These are phyloP conservation scores for Thecaphora frezii DNA, from an alignment of 1,284 basidiomycete genomes.

Conservation along the genomic window DNA sequence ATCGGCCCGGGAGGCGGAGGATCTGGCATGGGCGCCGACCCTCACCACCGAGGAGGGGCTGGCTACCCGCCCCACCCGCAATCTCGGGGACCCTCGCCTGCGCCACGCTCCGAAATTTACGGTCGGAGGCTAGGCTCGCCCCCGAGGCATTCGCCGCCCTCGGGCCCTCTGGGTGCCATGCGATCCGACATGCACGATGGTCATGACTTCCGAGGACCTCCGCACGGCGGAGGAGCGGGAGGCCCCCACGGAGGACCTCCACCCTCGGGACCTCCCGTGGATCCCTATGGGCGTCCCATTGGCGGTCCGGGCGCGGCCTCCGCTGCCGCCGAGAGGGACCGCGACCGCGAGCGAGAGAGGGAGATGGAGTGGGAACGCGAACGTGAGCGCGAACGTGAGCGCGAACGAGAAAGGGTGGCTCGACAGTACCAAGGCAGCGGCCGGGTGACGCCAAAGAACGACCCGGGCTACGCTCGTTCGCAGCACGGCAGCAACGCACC, in stretches of 20 bases:
- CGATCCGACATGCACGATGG: constrained; percentile 22
- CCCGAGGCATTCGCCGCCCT: constrained; percentile 28
- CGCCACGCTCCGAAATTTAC: constrained; percentile 24
- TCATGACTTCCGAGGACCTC: constrained; percentile 25
- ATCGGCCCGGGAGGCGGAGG: constrained; percentile 4
- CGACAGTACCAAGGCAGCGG: constrained; percentile 29
- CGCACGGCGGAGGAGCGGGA: no score
- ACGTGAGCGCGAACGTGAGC: constrained; percentile 37
- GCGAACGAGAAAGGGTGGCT: constrained; percentile 27
- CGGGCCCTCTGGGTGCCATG: constrained; percentile 16
- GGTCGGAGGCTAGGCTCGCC: constrained; percentile 31
- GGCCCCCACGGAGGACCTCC: no score
- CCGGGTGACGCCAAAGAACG: constrained; percentile 37
- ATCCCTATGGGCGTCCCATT: constrained; percentile 32
- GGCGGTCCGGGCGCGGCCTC: constrained; percentile 22
- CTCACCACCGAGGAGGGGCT: background rate
- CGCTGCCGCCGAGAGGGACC: constrained; percentile 29
- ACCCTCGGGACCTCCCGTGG: constrained; percentile 12
- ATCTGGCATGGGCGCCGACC: no score
- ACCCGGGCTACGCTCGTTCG: constrained; percentile 25
- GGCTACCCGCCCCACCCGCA: constrained; percentile 22
- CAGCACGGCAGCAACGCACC: constrained; percentile 40
- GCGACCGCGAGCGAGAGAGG: constrained; percentile 34
- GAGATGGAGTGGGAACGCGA: constrained; percentile 39
- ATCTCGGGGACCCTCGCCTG: constrained; percentile 34